These are phyloP conservation scores for Rutstroemia sydowiana DNA, from an alignment of 2,329 filamentous ascomycete species.

Conservation along the genomic window DNA sequence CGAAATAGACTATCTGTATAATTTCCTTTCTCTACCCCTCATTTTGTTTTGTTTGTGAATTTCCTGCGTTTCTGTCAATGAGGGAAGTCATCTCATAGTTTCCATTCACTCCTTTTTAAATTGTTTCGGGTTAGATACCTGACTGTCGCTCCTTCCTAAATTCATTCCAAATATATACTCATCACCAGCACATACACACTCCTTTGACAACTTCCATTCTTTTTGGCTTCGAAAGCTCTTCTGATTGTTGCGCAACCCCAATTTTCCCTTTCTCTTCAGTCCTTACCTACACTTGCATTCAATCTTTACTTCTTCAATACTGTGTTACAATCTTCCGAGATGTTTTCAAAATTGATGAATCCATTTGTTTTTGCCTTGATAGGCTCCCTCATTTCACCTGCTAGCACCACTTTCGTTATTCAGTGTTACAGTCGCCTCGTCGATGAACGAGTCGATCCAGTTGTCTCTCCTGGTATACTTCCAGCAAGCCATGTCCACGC, in stretches of 20 bases:
- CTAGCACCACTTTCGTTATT: constrained; percentile 3
- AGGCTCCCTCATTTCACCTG: not conserved
- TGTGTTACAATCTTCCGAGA: not conserved
- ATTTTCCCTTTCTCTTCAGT: not conserved
- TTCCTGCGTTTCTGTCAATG: not conserved
- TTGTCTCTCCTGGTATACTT: constrained; percentile 13
- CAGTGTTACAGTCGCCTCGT: constrained; percentile 15
- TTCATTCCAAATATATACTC: not conserved
- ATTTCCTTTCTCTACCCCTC: too few species aligned
- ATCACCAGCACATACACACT: not conserved
- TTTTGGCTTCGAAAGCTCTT: not conserved
- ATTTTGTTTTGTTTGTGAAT: not conserved
- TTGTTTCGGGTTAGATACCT: constrained; percentile 5
- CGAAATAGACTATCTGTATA: too few species aligned
- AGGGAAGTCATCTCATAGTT: not conserved
- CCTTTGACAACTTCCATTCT: not conserved
- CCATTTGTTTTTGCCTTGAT: not conserved
- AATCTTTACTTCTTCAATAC: not conserved
- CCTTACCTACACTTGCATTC: not conserved
- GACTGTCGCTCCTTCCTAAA: constrained; percentile 5
- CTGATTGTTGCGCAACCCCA: not conserved
- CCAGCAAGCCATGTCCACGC: constrained; percentile 18
- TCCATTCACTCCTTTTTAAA: not conserved
- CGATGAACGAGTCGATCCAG: constrained; percentile 17
- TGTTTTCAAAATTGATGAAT: not conserved